These are phyloP conservation scores for Quercus phellos DNA, from an alignment of 331 rosid genomes.

Conservation along the genomic window DNA sequence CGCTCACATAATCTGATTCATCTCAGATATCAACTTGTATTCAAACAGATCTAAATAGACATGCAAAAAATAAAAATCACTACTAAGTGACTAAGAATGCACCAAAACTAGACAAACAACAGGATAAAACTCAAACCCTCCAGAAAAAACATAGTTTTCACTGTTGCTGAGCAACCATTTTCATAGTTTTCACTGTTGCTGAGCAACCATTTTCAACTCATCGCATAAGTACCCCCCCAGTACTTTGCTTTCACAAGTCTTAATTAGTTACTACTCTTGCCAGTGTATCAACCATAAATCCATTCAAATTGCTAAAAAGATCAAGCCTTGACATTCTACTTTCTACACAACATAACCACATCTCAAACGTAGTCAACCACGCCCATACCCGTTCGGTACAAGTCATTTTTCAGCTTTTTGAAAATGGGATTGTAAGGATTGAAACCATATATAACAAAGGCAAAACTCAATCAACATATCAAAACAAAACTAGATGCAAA, in stretches of 20 bases:
- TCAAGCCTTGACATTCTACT: neutral
- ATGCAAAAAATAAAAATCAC: neutral
- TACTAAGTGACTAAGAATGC: neutral
- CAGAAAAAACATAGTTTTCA: neutral
- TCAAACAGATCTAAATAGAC: conserved; percentile 9
- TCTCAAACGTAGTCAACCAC: neutral
- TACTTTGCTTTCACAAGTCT: neutral
- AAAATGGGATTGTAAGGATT: no score
- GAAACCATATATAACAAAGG: no score
- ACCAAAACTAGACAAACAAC: conserved; percentile 11
- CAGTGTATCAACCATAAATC: neutral
- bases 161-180: neutral
- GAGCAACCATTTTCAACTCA: conserved; percentile 1
- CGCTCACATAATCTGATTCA: neutral
- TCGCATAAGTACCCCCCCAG: neutral
- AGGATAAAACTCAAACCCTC: neutral
- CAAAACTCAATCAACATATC: neutral
- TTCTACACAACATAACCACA: neutral
- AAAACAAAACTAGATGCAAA: neutral
- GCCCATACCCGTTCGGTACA: no score
- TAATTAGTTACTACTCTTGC: neutral
- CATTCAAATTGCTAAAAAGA: neutral
- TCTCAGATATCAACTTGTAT: neutral
- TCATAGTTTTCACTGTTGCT: neutral
- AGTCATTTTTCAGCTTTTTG: no score